These are phyloP conservation scores for Secale cereale DNA, from an alignment of 176 grass and related monocot species.

Conservation along the genomic window DNA sequence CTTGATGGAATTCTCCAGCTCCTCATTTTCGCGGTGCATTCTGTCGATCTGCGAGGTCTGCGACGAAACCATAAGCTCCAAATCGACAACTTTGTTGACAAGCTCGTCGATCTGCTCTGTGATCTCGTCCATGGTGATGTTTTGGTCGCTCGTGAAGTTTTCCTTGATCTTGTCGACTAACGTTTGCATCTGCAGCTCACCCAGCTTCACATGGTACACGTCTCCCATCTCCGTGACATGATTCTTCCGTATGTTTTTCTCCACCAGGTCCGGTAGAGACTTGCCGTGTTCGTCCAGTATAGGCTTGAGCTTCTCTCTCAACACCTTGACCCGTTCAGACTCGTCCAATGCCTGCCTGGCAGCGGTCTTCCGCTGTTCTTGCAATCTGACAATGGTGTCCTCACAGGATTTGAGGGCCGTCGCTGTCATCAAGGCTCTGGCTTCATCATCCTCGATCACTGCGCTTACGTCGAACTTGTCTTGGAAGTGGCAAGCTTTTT, in stretches of 20 bases:
- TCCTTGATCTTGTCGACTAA: constrained; percentile 67
- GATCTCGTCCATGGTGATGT: constrained; percentile 65
- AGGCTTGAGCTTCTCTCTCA: constrained; percentile 46
- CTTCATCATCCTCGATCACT: constrained; percentile 68
- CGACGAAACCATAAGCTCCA: constrained; percentile 89
- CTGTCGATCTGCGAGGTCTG: constrained; percentile 72
- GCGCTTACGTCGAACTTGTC: constrained; percentile 56
- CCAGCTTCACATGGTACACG: constrained; percentile 34
- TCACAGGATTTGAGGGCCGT: constrained; percentile 69
- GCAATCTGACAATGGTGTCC: constrained; percentile 50
- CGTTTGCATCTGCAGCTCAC: constrained; percentile 48
- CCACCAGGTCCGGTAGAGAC: constrained; percentile 20
- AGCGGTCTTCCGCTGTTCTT: constrained; percentile 50
- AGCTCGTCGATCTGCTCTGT: constrained; percentile 79
- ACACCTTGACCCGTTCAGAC: constrained; percentile 33
- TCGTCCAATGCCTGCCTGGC: constrained; percentile 34
- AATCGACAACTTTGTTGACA: constrained; percentile 69
- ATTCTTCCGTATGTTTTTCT: constrained; percentile 28
- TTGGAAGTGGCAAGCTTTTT: constrained; percentile 49
- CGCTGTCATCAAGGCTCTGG: constrained; percentile 60
- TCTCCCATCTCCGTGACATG: constrained; percentile 27
- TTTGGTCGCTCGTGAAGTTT: constrained; percentile 61
- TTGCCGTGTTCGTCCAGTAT: constrained; percentile 45
- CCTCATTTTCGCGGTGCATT: constrained; percentile 58
- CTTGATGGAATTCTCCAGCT: constrained; percentile 48